Percentiles rank a stretch among this genome's conserved stretches.
These are phyloP conservation scores for Blastomyces gilchristii DNA, from an alignment of 2,329 filamentous ascomycete genomes.

Conservation along the genomic window DNA sequence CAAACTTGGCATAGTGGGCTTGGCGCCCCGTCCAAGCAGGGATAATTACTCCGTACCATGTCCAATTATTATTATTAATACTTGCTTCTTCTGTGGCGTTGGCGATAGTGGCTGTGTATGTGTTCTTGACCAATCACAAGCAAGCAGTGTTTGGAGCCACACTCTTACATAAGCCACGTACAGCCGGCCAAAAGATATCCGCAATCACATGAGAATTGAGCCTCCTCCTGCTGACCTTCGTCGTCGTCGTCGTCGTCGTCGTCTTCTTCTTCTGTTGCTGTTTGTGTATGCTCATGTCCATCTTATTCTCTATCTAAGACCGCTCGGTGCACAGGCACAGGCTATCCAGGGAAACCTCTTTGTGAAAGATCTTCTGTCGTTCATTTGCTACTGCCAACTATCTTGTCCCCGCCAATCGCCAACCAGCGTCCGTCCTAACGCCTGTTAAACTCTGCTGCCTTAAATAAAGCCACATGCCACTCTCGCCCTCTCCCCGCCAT, in stretches of 20 bases:
- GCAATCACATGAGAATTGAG: background rate
- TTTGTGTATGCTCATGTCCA: background rate
- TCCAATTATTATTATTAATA: no score
- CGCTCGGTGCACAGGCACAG: background rate
- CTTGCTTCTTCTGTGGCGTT: no score
- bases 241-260: no score
- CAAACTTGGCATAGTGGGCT: no score
- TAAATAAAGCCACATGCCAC: background rate
- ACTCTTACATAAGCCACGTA: background rate
- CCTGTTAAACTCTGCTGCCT: constrained; percentile 1
- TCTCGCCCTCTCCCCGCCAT: background rate
- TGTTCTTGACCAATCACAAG: background rate
- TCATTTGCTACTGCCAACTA: background rate
- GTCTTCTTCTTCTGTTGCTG: background rate
- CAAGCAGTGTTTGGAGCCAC: background rate
- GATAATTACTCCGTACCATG: no score
- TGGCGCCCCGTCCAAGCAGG: no score
- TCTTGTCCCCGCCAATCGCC: background rate
- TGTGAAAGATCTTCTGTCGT: background rate
- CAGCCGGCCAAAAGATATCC: background rate
- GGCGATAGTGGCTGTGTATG: background rate
- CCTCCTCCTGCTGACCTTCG: background rate
- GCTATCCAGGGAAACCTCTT: background rate
- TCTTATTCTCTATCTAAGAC: background rate
- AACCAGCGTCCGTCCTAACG: background rate